Percentiles rank a stretch among this genome's conserved stretches.
Conservation (phyloP, 2,329 filamentous ascomycete genomes). For the Alternaria incomplexa region DNA sequence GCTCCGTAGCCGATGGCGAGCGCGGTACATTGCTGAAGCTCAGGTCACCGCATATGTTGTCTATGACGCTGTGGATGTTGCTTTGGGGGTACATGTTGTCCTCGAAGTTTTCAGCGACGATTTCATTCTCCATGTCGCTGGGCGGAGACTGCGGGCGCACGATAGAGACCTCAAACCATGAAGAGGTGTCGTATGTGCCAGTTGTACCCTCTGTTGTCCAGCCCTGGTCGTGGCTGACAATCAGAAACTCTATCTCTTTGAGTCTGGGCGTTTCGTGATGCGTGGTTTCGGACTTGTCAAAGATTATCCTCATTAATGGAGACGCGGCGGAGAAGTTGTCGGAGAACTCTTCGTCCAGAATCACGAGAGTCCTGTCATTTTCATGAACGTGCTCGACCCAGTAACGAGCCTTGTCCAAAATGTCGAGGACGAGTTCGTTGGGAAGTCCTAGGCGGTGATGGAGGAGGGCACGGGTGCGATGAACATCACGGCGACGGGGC, state of each 20-base stretch:
- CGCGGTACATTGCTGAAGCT: constrained; percentile 7
- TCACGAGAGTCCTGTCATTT: not conserved
- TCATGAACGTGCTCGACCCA: constrained; percentile 7
- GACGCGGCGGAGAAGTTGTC: constrained; percentile 9
- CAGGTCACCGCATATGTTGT: not conserved
- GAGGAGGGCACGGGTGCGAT: constrained; percentile 8
- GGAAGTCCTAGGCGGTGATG: constrained; percentile 14
- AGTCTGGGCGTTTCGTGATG: constrained; percentile 5
- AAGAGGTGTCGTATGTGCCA: constrained; percentile 25
- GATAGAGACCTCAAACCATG: constrained; percentile 29
- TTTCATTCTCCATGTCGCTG: not conserved
- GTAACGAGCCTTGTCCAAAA: constrained; percentile 24
- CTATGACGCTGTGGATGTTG: not conserved
- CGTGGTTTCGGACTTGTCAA: not conserved
- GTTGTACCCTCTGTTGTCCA: constrained; percentile 21
- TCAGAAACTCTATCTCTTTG: constrained; percentile 20
- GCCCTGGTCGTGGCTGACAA: constrained; percentile 30
- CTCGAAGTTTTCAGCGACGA: not conserved
- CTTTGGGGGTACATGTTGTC: not conserved
- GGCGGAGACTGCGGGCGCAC: not conserved
- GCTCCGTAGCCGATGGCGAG: constrained; percentile 9
- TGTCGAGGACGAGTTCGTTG: constrained; percentile 19
- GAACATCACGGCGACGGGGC: not conserved
- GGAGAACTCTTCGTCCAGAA: constrained; percentile 10
- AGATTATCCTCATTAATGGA: constrained; percentile 8